Conservation (phyloP, 2,329 filamentous ascomycete species). For the Ceratocystis cacaofunesta region DNA sequence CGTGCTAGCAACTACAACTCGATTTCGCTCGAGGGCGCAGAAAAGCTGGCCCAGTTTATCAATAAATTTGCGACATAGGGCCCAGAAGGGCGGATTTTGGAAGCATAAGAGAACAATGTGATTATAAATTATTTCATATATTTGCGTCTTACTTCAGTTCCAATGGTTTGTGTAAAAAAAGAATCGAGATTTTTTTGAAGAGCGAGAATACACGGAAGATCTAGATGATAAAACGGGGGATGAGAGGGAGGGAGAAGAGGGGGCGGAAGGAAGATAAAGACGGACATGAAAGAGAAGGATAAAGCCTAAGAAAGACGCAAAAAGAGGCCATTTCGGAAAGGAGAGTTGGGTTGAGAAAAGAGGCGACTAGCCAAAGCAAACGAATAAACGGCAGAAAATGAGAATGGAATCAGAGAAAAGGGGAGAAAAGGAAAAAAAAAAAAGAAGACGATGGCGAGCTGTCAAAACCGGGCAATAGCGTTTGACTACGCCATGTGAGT, state of each 20-base stretch:
- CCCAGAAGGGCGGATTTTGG: background rate
- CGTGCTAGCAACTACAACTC: conserved; percentile 83
- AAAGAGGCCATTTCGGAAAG: background rate
- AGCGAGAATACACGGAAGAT: conserved; percentile 6
- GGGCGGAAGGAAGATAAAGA: background rate
- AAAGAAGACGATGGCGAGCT: background rate
- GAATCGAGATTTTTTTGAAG: background rate
- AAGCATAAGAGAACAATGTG: background rate
- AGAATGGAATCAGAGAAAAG: background rate
- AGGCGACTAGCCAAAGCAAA: background rate
- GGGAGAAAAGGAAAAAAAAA: background rate
- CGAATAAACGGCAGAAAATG: background rate
- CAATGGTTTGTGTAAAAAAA: background rate
- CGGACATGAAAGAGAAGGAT: background rate
- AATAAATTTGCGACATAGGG: conserved; percentile 31
- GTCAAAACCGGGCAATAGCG: background rate
- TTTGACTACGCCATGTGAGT: background rate
- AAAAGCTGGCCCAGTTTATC: conserved; percentile 54
- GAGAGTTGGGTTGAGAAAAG: background rate
- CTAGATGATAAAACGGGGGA: background rate
- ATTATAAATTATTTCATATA: background rate
- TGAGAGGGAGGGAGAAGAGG: background rate
- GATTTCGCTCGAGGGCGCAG: conserved; percentile 49
- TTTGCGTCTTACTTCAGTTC: background rate
- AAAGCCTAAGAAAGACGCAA: background rate